phyloP scores from a whole-genome alignment of 352 stramenopile genomes.

The Globisporangium uncinulatum region DNA sequence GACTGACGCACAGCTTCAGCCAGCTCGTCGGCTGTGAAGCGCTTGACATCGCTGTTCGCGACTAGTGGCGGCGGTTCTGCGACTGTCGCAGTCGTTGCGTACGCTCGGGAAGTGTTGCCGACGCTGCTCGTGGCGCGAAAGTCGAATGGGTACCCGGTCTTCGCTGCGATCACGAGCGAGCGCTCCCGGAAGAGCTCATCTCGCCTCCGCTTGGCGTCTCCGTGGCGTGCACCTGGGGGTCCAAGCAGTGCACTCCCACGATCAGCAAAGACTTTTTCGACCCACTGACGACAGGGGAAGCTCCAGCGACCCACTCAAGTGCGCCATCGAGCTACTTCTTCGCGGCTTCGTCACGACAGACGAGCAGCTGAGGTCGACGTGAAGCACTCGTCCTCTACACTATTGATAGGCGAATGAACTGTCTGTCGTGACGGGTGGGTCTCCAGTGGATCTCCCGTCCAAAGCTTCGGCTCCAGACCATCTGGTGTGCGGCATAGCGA shows the following conservation, averaged over 20 bases:
- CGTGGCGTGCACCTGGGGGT: constrained; percentile 42
- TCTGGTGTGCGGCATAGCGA: no score
- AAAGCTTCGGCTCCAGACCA: no score
- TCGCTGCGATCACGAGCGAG: constrained; percentile 33
- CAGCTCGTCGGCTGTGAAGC: constrained; percentile 15
- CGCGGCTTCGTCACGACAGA: background rate
- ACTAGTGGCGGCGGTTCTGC: background rate
- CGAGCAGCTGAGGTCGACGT: background rate
- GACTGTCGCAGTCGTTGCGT: background rate
- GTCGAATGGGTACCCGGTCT: constrained; percentile 36
- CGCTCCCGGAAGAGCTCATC: constrained; percentile 43
- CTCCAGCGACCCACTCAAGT: background rate
- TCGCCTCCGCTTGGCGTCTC: constrained; percentile 39
- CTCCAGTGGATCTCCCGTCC: no score
- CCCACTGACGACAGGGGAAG: background rate
- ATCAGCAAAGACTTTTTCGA: background rate
- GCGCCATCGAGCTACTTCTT: background rate
- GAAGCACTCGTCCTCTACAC: no score
- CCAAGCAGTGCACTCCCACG: background rate
- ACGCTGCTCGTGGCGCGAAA: constrained; percentile 17
- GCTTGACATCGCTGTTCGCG: constrained; percentile 4
- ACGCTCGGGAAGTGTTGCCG: background rate
- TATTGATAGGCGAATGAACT: background rate
- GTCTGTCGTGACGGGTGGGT: no score
- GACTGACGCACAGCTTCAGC: constrained; percentile 23